Conservation (phyloP, 2,329 filamentous ascomycete species). For the Calonectria fujianensis region DNA sequence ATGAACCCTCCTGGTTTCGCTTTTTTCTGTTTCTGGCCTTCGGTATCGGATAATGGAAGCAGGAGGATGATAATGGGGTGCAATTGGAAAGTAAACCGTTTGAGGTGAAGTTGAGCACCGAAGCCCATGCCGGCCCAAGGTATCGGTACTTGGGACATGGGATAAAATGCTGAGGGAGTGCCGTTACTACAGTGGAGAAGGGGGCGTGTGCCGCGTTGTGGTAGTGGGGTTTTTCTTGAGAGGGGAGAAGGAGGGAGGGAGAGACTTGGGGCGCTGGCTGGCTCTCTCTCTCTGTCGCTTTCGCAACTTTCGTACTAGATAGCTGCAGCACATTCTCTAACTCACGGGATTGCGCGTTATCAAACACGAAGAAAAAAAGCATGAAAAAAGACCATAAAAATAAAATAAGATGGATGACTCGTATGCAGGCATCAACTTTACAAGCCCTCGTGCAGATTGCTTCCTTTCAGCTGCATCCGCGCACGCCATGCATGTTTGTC, state of each 20-base stretch:
- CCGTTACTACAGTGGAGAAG: neutral
- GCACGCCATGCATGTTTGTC: constrained; percentile 30
- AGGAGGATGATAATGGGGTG: neutral
- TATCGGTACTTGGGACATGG: constrained; percentile 50
- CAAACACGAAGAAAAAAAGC: constrained; percentile 7
- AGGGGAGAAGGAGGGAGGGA: neutral
- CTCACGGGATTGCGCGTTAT: constrained; percentile 25
- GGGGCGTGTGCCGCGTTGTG: constrained; percentile 33
- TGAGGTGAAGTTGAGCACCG: constrained; percentile 42
- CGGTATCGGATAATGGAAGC: neutral
- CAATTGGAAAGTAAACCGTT: constrained; percentile 29
- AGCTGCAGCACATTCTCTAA: constrained; percentile 9
- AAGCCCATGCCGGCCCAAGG: constrained; percentile 38
- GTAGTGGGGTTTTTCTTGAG: constrained; percentile 26
- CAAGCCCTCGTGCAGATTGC: constrained; percentile 11
- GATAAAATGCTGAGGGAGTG: constrained; percentile 25
- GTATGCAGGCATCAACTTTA: constrained; percentile 25
- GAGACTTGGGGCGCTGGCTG: constrained; percentile 6
- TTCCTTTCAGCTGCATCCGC: constrained; percentile 24
- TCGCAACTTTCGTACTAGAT: constrained; percentile 1
- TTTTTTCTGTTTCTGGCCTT: constrained; percentile 28
- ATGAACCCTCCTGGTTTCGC: constrained; percentile 14
- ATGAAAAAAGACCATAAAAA: constrained; percentile 16
- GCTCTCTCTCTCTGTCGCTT: constrained; percentile 10
- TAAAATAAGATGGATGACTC: constrained; percentile 21